These are phyloP conservation scores for Dianthus caryophyllus DNA, from an alignment of 148 eudicot genomes.

Conservation along the genomic window DNA sequence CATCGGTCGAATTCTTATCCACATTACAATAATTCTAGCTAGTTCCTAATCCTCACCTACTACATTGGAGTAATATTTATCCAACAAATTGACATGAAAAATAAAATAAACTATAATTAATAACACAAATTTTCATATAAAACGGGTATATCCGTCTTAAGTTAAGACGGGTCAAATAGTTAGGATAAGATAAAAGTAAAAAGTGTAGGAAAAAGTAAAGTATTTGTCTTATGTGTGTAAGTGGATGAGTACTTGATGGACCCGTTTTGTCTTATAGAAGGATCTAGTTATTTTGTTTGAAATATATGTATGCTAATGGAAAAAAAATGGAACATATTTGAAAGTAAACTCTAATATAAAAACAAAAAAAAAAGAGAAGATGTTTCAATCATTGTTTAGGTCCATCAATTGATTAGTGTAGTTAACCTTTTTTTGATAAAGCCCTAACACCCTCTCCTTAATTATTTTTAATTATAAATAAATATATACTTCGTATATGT, in stretches of 20 bases:
- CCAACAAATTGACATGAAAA: constrained; percentile 3
- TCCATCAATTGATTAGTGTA: constrained; percentile 19
- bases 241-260: no score
- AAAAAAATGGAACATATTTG: constrained; percentile 9
- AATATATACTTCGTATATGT: no score
- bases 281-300: background rate
- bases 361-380: constrained; percentile 15
- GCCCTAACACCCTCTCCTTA: constrained; percentile 25
- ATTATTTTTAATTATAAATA: no score
- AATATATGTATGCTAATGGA: background rate
- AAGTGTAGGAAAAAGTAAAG: no score
- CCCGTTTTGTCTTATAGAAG: no score
- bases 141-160: no score
- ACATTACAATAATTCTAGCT: background rate
- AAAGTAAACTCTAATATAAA: background rate
- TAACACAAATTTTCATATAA: no score
- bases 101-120: background rate
- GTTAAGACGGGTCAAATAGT: no score
- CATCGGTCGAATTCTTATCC: no score
- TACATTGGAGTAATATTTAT: no score
- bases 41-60: constrained; percentile 16
- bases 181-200: no score
- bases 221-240: no score
- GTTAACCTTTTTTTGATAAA: constrained; percentile 25
- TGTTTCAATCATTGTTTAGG: constrained; percentile 25